phyloP scores from a whole-genome alignment of 345 rosid genomes.

The Eucalyptus decipiens region DNA sequence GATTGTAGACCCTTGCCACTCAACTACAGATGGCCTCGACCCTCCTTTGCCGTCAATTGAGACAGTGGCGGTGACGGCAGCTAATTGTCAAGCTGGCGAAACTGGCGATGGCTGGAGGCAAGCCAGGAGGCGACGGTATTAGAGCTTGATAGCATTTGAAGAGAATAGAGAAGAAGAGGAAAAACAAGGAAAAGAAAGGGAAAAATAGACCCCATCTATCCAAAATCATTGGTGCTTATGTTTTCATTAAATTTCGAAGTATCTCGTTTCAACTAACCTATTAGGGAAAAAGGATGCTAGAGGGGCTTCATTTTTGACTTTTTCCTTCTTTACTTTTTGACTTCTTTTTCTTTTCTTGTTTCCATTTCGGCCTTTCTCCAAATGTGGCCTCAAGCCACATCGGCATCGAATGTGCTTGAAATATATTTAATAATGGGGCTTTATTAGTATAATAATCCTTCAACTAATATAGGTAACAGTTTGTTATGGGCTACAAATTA shows the following conservation, averaged over 20 bases:
- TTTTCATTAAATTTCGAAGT: background rate
- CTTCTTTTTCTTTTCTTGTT: background rate
- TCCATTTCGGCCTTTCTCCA: background rate
- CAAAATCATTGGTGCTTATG: background rate
- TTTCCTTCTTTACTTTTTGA: background rate
- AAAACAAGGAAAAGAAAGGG: background rate
- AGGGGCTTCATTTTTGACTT: background rate
- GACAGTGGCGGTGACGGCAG: background rate
- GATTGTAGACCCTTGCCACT: background rate
- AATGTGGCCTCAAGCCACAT: background rate
- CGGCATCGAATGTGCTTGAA: background rate
- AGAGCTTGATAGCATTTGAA: background rate
- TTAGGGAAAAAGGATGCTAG: background rate
- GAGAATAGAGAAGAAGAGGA: background rate
- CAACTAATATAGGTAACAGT: no score
- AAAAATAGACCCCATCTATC: background rate
- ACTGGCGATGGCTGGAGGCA: background rate
- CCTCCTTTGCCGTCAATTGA: background rate
- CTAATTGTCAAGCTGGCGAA: background rate
- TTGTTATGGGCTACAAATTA: accelerated
- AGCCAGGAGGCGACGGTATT: background rate
- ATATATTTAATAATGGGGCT: background rate
- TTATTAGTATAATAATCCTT: no score
- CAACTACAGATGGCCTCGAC: background rate
- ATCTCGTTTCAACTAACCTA: background rate